A percentile compares a stretch with the other conserved stretches of the same genome.
Conservation (phyloP, 169 alveolate species). For the Besnoitia besnoiti region DNA sequence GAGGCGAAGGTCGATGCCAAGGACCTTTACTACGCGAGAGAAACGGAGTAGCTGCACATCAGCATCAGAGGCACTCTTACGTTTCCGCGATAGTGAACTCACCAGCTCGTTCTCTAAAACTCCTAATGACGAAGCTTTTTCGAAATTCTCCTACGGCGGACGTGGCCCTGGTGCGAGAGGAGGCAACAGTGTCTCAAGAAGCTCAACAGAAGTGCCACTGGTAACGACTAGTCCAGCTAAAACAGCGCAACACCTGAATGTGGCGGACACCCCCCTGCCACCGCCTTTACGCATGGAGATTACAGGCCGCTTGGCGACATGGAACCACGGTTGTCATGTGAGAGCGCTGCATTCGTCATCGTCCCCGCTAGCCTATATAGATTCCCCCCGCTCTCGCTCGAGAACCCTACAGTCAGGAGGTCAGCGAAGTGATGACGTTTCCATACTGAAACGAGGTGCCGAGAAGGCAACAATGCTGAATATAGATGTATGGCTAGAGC, state of each 20-base stretch:
- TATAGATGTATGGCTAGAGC: conserved; percentile 13
- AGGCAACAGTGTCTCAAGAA: too few species aligned
- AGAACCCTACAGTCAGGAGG: background rate
- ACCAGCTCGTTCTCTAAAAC: too few species aligned
- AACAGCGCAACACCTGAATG: too few species aligned
- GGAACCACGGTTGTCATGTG: background rate
- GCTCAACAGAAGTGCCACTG: too few species aligned
- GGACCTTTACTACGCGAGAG: too few species aligned
- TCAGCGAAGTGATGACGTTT: background rate
- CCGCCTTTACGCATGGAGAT: background rate
- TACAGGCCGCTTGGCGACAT: background rate
- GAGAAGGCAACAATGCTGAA: background rate
- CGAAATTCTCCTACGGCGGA: too few species aligned
- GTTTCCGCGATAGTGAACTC: too few species aligned
- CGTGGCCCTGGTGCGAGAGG: too few species aligned
- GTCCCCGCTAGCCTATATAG: background rate
- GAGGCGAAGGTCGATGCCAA: background rate
- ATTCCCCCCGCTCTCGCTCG: background rate
- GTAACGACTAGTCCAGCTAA: too few species aligned
- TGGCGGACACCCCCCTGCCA: background rate
- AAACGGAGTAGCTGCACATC: too few species aligned
- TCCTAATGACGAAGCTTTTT: too few species aligned
- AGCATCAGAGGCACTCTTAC: too few species aligned
- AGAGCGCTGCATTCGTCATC: background rate
- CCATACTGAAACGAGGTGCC: background rate